Evolutionary conservation across 768 basidiomycete genomes (phyloP).

Genomic region (Hemileccinum rubropunctum): DNA sequence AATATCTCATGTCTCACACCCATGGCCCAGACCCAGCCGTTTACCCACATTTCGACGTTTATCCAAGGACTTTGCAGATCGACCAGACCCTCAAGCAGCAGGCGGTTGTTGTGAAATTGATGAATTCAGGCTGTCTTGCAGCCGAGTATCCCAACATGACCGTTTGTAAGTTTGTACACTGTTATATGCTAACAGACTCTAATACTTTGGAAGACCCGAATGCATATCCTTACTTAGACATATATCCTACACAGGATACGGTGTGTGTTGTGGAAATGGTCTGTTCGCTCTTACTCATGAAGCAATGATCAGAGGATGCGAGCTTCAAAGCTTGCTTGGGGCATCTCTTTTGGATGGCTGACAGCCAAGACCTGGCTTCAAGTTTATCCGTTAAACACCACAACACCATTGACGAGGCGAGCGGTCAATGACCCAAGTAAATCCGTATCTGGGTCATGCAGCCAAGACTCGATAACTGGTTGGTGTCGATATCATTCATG

Average conservation of each 20-base stretch:
- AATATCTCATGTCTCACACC: neutral
- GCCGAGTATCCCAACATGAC: constrained; percentile 25
- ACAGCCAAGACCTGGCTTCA: constrained; percentile 16
- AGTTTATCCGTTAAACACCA: constrained; percentile 17
- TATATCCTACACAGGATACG: constrained; percentile 34
- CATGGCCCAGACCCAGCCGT: constrained; percentile 33
- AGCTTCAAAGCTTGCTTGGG: constrained; percentile 9
- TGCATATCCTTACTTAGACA: constrained; percentile 39
- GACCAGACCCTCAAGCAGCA: constrained; percentile 53
- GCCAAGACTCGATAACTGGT: neutral
- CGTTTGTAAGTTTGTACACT: constrained; percentile 24
- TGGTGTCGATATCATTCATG: neutral
- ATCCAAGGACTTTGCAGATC: constrained; percentile 32
- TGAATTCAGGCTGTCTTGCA: constrained; percentile 3
- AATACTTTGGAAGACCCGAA: constrained; percentile 35
- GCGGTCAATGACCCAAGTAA: neutral
- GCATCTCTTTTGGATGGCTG: constrained; percentile 20
- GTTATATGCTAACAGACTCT: neutral
- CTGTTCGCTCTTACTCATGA: neutral
- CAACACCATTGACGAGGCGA: neutral
- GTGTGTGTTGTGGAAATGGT: constrained; percentile 5
- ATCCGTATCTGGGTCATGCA: neutral
- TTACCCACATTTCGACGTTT: constrained; percentile 43
- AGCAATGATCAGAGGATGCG: constrained; percentile 3
- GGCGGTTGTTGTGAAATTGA: constrained; percentile 26